These are phyloP conservation scores for Fonsecaea erecta DNA, from an alignment of 2,329 filamentous ascomycete species.

Conservation along the genomic window DNA sequence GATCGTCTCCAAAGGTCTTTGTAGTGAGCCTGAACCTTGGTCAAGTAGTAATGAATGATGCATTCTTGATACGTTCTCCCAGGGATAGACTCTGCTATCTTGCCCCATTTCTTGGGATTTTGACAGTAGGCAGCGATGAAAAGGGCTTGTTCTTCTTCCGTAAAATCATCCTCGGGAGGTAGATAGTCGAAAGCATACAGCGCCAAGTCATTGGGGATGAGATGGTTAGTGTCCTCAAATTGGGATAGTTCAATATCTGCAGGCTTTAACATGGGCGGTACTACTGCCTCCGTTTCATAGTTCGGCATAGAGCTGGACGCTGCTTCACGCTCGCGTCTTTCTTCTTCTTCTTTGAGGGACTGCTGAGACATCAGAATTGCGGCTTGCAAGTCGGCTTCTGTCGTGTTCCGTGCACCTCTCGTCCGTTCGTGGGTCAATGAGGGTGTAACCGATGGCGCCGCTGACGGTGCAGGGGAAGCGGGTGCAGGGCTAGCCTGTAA, in stretches of 20 bases:
- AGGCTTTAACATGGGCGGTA: conserved; percentile 54
- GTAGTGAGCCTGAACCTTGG: conserved; percentile 56
- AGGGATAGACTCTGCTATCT: conserved; percentile 54
- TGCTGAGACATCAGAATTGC: conserved; percentile 55
- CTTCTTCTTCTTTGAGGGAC: conserved; percentile 53
- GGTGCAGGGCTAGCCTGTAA: conserved; percentile 45
- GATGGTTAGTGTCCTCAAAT: conserved; percentile 55
- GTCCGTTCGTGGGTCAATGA: conserved; percentile 46
- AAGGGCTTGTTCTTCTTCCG: conserved; percentile 50
- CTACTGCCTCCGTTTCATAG: conserved; percentile 51
- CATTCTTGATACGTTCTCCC: conserved; percentile 55
- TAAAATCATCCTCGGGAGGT: conserved; percentile 55
- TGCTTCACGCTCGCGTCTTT: conserved; percentile 48
- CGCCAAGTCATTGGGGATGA: conserved; percentile 46
- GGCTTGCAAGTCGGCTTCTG: conserved; percentile 55
- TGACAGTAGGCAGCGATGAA: conserved; percentile 56
- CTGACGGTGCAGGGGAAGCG: conserved; percentile 42
- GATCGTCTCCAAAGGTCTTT: conserved; percentile 55
- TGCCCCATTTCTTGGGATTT: conserved; percentile 57
- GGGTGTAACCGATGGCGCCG: conserved; percentile 39
- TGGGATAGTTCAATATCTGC: conserved; percentile 45
- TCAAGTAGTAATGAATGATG: conserved; percentile 57
- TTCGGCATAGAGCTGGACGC: conserved; percentile 52
- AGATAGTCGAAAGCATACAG: conserved; percentile 52
- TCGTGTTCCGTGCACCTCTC: conserved; percentile 54